Evolutionary conservation across 495 filamentous ascomycete species (phyloP).

Genomic region (Penicillium cinerascens): DNA sequence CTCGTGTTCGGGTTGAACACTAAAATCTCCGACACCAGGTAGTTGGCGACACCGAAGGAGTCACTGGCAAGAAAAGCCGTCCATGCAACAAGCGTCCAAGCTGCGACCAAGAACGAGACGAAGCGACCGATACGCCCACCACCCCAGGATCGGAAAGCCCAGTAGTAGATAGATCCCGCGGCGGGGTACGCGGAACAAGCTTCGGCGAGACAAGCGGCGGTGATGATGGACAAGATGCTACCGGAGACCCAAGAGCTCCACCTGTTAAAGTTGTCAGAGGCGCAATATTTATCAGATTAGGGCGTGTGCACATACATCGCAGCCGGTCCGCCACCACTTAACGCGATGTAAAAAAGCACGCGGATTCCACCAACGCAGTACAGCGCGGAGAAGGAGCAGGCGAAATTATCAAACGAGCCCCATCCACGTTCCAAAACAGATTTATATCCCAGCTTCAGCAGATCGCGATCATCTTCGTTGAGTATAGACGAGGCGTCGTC

Average conservation of each 20-base stretch:
- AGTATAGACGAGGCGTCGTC: constrained; percentile 10
- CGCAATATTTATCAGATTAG: background rate
- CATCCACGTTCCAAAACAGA: constrained; percentile 31
- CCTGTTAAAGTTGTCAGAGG: constrained; percentile 12
- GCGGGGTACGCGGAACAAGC: constrained; percentile 33
- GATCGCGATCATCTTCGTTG: constrained; percentile 32
- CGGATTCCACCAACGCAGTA: constrained; percentile 34
- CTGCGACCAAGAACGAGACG: constrained; percentile 32
- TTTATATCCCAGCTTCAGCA: constrained; percentile 32
- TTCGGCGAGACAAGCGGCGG: constrained; percentile 34
- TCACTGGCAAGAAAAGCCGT: constrained; percentile 34
- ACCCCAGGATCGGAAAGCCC: constrained; percentile 36
- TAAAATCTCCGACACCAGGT: constrained; percentile 29
- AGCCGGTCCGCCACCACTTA: constrained; percentile 31
- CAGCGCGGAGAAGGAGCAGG: constrained; percentile 33
- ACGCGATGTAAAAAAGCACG: constrained; percentile 33
- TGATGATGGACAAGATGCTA: constrained; percentile 34
- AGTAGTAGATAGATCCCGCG: constrained; percentile 38
- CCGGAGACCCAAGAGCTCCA: constrained; percentile 39
- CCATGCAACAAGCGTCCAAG: constrained; percentile 37
- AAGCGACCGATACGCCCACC: constrained; percentile 29
- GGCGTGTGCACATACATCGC: constrained; percentile 20
- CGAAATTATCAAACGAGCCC: constrained; percentile 34
- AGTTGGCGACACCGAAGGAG: constrained; percentile 37
- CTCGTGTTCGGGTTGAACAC: constrained; percentile 31